Evolutionary conservation across 352 stramenopile genomes (phyloP).

Genomic region (Phytophthora litchii): DNA sequence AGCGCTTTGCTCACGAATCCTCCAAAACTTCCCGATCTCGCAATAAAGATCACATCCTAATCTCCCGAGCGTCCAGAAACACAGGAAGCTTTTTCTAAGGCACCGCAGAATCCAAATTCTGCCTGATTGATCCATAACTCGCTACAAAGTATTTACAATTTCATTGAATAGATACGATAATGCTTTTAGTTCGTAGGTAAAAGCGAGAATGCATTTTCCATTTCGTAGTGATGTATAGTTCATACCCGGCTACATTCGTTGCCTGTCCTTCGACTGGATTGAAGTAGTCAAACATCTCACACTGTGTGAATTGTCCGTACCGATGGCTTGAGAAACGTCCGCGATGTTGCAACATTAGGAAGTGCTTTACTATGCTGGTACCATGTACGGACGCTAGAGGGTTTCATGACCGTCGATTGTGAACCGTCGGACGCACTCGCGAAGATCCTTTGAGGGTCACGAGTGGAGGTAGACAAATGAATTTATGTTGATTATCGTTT

Average conservation of each 20-base stretch:
- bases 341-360: too few species aligned
- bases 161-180: too few species aligned
- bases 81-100: constrained; percentile 30
- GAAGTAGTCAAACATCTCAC: background rate
- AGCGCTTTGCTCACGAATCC: constrained; percentile 49
- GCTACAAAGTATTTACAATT: too few species aligned
- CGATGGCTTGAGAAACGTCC: too few species aligned
- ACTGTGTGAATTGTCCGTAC: background rate
- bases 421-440: background rate
- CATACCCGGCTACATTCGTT: background rate
- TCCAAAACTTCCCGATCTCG: constrained; percentile 5
- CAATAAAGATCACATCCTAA: constrained; percentile 12
- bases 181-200: background rate
- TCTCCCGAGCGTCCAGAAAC: constrained; percentile 13
- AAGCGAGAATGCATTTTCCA: background rate
- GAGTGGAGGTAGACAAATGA: background rate
- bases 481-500: background rate
- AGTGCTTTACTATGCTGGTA: too few species aligned
- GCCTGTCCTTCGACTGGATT: background rate
- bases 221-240: background rate
- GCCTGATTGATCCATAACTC: too few species aligned
- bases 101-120: too few species aligned
- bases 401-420: background rate
- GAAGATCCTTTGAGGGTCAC: background rate
- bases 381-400: too few species aligned